Evolutionary conservation across 2,329 filamentous ascomycete species (phyloP).

Genomic region (Microsporum audouinii): DNA sequence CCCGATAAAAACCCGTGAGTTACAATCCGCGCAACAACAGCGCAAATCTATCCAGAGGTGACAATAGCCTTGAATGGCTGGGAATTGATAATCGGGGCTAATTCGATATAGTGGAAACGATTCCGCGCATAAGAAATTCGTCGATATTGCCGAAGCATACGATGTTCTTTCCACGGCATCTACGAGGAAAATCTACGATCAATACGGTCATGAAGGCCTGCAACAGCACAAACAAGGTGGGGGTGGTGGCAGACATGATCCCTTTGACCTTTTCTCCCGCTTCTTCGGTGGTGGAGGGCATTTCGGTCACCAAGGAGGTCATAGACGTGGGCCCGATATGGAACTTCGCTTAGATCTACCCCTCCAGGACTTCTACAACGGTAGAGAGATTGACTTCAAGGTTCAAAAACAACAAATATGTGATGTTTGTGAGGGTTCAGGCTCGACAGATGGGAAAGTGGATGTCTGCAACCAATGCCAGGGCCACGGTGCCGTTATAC

Average conservation of each 20-base stretch:
- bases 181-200: conserved; percentile 80
- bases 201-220: conserved; percentile 83
- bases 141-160: conserved; percentile 89
- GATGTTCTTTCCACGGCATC: conserved; percentile 74
- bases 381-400: conserved; percentile 71
- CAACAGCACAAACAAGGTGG: conserved; percentile 67
- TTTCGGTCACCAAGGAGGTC: conserved; percentile 59
- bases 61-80: not conserved
- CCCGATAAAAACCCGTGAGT: conserved; percentile 95
- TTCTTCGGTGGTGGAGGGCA: conserved; percentile 92
- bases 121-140: conserved; percentile 77
- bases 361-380: conserved; percentile 86
- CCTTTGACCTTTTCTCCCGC: conserved; percentile 89
- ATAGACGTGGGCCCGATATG: conserved; percentile 76
- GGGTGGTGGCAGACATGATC: conserved; percentile 55
- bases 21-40: not conserved
- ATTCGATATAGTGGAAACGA: conserved; percentile 56
- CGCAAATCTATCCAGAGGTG: not conserved
- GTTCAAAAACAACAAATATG: conserved; percentile 95
- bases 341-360: conserved; percentile 72
- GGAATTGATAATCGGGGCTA: not conserved
- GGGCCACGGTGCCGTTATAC: conserved; percentile 72
- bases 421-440: conserved; percentile 77
- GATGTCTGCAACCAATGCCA: conserved; percentile 66
- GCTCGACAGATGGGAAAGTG: conserved; percentile 69